Evolutionary conservation across 148 eudicot species (phyloP), one percentile per base, ranked within the genome.

Genomic region (Chenopodium quinoa): DNA sequence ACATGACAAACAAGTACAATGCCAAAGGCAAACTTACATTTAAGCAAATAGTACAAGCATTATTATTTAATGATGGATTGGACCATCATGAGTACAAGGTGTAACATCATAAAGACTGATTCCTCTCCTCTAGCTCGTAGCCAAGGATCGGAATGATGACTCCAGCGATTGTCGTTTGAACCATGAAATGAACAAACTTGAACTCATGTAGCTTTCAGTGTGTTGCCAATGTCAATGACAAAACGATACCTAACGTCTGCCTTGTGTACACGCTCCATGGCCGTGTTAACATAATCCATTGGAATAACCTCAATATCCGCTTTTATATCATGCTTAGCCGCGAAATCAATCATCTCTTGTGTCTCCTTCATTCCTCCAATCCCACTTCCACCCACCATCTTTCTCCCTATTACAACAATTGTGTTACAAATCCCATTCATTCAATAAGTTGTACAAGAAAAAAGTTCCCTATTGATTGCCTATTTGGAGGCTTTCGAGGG

Each of bases 341-440:
- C 87, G 65, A 87, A 87, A 79, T 87, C 62, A 13, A 56, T 17
- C 62, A 56, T 87, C 47, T 87, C 89, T 47, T 87, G 89, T 17
- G 85, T 87, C 71, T 87, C 89, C 78, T 80, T 85, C 47, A 87
- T 85, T 22, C 89, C 89, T 71, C 89, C 89, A 37, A 81, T 84
- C 72, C 85, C 50, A 14, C 84, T 84, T 71, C 87, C 89, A 2
- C 77, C 89, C n/a, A 84, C 70, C 7, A 79, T 80, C 84, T 84
- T 87, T 34, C 89, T 82, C 19, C 87, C 89, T 87, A 78, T 73
- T 32, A 16, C 22, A 17, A 13, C 16, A 2, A 9, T 56, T 2
- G 20, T 37, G 44, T 34, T 34, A 34, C 3, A 34, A 34, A 34
- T 54, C 13, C 14, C 12, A 14, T 11, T 11, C 16, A 54, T 54